A percentile compares a stretch with the other conserved stretches of the same genome.
Conservation (phyloP, 192 early-diverging fungal species). For the Dissophora globulifera region DNA sequence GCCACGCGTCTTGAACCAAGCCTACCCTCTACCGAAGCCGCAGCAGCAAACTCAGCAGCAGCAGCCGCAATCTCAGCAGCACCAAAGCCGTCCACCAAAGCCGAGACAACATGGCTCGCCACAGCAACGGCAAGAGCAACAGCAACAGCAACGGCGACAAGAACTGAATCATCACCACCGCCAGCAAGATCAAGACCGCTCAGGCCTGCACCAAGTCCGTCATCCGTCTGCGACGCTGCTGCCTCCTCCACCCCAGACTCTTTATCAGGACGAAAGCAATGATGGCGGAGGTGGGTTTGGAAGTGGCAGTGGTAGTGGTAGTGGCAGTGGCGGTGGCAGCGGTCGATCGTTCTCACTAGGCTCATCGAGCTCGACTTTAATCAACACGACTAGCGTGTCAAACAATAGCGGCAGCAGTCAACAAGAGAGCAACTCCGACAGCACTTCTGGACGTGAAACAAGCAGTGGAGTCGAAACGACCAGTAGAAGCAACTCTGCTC, state of each 20-base stretch:
- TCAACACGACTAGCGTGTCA: constrained; percentile 13
- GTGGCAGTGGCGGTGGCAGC: no score
- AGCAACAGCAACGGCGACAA: constrained; percentile 13
- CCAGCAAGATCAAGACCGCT: neutral
- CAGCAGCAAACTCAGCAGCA: constrained; percentile 1
- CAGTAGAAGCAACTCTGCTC: constrained; percentile 8
- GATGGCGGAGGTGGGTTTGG: neutral
- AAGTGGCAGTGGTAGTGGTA: no score
- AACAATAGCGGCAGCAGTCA: constrained; percentile 26
- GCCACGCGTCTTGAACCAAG: neutral
- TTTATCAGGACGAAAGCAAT: neutral
- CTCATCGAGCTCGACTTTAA: constrained; percentile 34
- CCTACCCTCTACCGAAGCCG: constrained; percentile 2
- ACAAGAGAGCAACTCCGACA: constrained; percentile 14
- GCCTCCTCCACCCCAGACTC: constrained; percentile 18
- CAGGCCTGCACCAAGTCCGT: constrained; percentile 8
- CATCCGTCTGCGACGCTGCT: constrained; percentile 18
- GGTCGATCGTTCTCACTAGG: constrained; percentile 22
- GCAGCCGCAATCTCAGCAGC: constrained; percentile 11
- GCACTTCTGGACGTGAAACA: constrained; percentile 21
- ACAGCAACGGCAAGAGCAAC: neutral
- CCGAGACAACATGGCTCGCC: neutral
- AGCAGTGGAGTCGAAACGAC: constrained; percentile 11
- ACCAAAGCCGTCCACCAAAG: neutral
- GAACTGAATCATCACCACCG: neutral